Evolutionary conservation across 345 rosid species (phyloP).

Genomic region (Ceriops tagal): DNA sequence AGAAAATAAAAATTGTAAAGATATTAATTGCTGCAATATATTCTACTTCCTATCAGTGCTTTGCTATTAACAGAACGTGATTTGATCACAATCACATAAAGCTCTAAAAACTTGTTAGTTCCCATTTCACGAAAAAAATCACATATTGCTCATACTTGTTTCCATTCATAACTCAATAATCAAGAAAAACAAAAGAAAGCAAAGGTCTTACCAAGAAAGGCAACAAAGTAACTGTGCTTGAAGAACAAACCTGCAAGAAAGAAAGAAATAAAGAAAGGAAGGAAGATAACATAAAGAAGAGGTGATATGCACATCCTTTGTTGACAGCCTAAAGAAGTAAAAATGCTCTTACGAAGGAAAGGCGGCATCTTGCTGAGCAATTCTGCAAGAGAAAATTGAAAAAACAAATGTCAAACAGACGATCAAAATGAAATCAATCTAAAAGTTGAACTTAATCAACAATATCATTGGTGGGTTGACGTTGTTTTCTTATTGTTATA

Average conservation of each 20-base stretch:
- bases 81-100: too few species aligned
- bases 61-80: too few species aligned
- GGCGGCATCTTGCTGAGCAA: constrained; percentile 1
- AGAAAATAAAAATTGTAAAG: too few species aligned
- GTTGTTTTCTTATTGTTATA: background rate
- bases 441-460: background rate
- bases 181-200: too few species aligned
- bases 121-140: too few species aligned
- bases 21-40: too few species aligned
- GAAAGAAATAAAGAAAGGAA: background rate
- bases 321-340: background rate
- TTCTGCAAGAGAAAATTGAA: background rate
- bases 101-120: too few species aligned
- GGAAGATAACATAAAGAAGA: background rate
- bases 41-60: too few species aligned
- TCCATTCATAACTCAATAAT: too few species aligned
- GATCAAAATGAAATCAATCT: background rate
- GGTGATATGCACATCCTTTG: background rate
- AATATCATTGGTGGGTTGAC: too few species aligned
- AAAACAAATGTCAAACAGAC: background rate
- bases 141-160: too few species aligned
- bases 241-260: background rate
- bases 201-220: background rate
- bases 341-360: background rate
- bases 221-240: background rate